Percentiles rank a stretch among this genome's conserved stretches.
Evolutionary conservation across 2,329 filamentous ascomycete species (phyloP).

Genomic region (Fusarium verrucosum): DNA sequence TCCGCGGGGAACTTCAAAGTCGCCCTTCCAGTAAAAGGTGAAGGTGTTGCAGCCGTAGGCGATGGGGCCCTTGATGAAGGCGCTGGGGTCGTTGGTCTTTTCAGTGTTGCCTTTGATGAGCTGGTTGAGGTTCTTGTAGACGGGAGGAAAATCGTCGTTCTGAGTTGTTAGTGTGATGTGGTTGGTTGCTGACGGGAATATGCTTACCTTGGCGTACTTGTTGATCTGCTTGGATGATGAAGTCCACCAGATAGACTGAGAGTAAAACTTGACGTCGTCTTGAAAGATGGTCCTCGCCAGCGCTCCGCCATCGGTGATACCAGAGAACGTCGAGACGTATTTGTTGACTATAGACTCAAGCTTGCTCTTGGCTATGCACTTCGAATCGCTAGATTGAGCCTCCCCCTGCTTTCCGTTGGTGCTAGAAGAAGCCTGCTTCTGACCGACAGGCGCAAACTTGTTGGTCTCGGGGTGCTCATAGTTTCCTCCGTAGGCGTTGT

Average conservation of each 20-base stretch:
- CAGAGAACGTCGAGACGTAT: slow-evolving; percentile 30
- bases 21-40: slow-evolving; percentile 37
- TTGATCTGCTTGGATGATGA: slow-evolving; percentile 14
- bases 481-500: slow-evolving; percentile 27
- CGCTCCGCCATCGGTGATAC: slow-evolving; percentile 32
- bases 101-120: slow-evolving; percentile 26
- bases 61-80: slow-evolving; percentile 30
- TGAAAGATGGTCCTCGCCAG: slow-evolving; percentile 20
- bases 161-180: not conserved
- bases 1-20: slow-evolving; percentile 25
- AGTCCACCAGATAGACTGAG: slow-evolving; percentile 36
- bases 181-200: rapidly evolving
- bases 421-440: slow-evolving; percentile 11
- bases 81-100: slow-evolving; percentile 16
- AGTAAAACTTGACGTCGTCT: slow-evolving; percentile 28
- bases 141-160: slow-evolving; percentile 35
- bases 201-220: slow-evolving; percentile 30
- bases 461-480: slow-evolving; percentile 32
- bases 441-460: slow-evolving; percentile 12
- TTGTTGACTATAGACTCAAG: slow-evolving; percentile 33
- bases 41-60: slow-evolving; percentile 39
- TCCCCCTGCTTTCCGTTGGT: not conserved
- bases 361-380: slow-evolving; percentile 19
- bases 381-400: not conserved
- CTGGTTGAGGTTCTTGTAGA: slow-evolving; percentile 19